phyloP scores from a whole-genome alignment of 306 rosid genomes.

The Castanea sativa region DNA sequence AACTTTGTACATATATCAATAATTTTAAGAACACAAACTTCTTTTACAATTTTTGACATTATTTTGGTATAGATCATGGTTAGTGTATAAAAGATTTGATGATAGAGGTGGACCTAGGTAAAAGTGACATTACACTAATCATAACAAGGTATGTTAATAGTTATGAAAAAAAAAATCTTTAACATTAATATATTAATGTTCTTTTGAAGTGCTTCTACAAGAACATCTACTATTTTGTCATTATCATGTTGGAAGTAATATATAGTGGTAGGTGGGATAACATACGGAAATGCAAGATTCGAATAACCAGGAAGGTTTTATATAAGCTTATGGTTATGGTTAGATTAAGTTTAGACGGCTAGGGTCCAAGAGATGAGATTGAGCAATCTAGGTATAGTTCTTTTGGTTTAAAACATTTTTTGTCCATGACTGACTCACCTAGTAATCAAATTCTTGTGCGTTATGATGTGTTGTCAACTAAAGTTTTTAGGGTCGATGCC shows the following conservation, averaged over 20 bases:
- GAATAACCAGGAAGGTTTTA: not conserved
- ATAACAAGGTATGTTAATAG: too few species aligned
- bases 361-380: not conserved
- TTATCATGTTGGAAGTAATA: not conserved
- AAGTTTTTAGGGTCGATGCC: not conserved
- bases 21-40: too few species aligned
- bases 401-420: not conserved
- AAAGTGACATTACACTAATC: fast-evolving
- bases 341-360: not conserved
- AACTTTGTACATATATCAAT: too few species aligned
- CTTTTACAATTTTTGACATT: too few species aligned
- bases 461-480: not conserved
- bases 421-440: too few species aligned
- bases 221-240: not conserved
- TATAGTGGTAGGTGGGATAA: not conserved
- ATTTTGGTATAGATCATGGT: too few species aligned
- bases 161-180: too few species aligned
- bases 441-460: not conserved
- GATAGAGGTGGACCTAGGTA: fast-evolving
- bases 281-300: not conserved
- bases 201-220: not conserved
- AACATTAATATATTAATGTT: not conserved
- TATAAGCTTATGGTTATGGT: not conserved
- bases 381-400: not conserved
- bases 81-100: too few species aligned